phyloP scores from a whole-genome alignment of 306 rosid species.

The Prinsepia uniflora region DNA sequence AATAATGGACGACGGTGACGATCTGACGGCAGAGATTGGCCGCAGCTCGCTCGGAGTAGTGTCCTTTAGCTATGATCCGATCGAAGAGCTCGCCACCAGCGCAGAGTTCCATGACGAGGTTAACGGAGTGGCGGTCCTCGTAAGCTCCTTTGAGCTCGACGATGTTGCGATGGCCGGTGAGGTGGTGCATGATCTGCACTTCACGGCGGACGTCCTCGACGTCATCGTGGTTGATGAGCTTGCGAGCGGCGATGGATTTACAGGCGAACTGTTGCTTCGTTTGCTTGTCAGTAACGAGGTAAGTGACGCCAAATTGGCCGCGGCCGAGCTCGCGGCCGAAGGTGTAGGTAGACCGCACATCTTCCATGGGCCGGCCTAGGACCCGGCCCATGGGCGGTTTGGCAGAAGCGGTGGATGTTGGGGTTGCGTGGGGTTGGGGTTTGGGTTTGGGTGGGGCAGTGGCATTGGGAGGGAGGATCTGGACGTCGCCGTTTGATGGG shows the following conservation, averaged over 20 bases:
- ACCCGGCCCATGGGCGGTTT: conserved; percentile 53
- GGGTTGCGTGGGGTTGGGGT: neutral
- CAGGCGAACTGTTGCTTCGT: conserved; percentile 79
- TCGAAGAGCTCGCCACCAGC: conserved; percentile 97
- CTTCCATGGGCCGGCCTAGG: conserved; percentile 77
- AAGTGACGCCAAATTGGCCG: conserved; percentile 91
- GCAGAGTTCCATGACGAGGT: conserved; percentile 91
- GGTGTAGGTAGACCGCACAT: conserved; percentile 58
- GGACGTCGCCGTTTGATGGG: conserved; percentile 27
- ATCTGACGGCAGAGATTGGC: conserved; percentile 82
- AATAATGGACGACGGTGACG: conserved; percentile 76
- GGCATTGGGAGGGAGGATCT: conserved; percentile 51
- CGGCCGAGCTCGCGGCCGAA: conserved; percentile 98
- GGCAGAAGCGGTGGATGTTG: conserved; percentile 4
- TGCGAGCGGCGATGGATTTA: conserved; percentile 84
- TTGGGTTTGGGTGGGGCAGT: conserved; percentile 16
- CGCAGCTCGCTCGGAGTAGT: conserved; percentile 92
- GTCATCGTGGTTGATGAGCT: conserved; percentile 67
- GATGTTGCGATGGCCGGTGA: conserved; percentile 85
- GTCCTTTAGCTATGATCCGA: conserved; percentile 77
- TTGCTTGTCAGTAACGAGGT: conserved; percentile 63
- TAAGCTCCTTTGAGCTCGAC: conserved; percentile 86
- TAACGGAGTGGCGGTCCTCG: conserved; percentile 95
- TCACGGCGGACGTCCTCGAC: conserved; percentile 83
- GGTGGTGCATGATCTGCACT: conserved; percentile 98